These are phyloP conservation scores for Tylopilus vinaceipallidus DNA, from an alignment of 768 basidiomycete species.

Conservation along the genomic window DNA sequence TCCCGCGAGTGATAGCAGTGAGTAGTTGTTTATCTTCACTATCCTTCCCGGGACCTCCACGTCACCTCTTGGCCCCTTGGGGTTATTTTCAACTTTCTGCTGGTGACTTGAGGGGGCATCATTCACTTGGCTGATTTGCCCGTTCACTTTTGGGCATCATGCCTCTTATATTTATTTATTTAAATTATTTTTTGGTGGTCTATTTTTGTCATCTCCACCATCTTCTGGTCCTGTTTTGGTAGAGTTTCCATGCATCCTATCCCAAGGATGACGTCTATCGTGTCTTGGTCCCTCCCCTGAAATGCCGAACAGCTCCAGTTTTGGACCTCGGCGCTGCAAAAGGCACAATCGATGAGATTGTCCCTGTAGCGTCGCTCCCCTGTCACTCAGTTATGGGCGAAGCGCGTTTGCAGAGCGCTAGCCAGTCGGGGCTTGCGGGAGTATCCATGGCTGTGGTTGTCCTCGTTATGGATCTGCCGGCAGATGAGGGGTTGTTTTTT, in stretches of 20 bases:
- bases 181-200: neutral
- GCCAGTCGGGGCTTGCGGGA: neutral
- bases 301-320: too few relatives aligned
- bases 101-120: too few relatives aligned
- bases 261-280: too few relatives aligned
- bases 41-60: neutral
- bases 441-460: neutral
- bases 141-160: neutral
- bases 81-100: neutral
- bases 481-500: neutral
- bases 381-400: neutral
- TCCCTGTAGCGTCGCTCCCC: neutral
- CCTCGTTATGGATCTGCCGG: neutral
- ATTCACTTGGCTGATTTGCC: too few relatives aligned
- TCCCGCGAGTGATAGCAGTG: constrained; percentile 28
- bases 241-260: too few relatives aligned
- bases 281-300: neutral
- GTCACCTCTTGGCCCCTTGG: neutral
- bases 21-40: constrained; percentile 9
- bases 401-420: neutral
- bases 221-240: neutral
- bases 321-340: neutral
- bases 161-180: neutral
- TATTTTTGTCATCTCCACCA: neutral
- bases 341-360: constrained; percentile 3